Conservation (phyloP, 352 stramenopile species). For the Phytophthora rubi region DNA sequence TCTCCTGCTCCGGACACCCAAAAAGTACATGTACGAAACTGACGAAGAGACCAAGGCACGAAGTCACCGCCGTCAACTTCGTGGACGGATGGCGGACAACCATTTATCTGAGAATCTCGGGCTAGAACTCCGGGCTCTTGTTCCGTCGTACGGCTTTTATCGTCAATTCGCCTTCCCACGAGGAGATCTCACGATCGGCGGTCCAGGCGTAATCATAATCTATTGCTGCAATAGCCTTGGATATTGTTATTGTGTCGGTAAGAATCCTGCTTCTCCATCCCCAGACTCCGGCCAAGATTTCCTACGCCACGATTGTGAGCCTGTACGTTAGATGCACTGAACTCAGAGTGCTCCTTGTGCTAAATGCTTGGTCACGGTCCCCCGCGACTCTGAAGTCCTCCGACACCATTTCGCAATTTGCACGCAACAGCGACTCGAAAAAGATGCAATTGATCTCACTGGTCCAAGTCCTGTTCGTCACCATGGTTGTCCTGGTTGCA, state of each 20-base stretch:
- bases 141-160: constrained; percentile 24
- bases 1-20: no score
- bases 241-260: background rate
- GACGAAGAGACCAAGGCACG: no score
- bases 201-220: constrained; percentile 3
- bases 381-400: background rate
- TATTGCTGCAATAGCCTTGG: background rate
- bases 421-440: constrained; percentile 3
- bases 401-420: constrained; percentile 13
- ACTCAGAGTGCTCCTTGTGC: background rate
- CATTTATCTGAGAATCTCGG: background rate
- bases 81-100: no score
- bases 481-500: constrained; percentile 8
- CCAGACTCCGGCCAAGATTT: constrained; percentile 11
- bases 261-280: background rate
- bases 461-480: constrained; percentile 14
- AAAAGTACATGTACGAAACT: no score
- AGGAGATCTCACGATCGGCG: constrained; percentile 19
- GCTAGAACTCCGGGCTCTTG: background rate
- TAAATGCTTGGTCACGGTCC: background rate
- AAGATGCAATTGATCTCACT: constrained; percentile 15
- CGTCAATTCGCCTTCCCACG: constrained; percentile 20
- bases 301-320: constrained; percentile 21
- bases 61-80: no score
- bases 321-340: constrained; percentile 11